Evolutionary conservation across 2,329 filamentous ascomycete species (phyloP).

Genomic region (Cryphonectria carpinicola): DNA sequence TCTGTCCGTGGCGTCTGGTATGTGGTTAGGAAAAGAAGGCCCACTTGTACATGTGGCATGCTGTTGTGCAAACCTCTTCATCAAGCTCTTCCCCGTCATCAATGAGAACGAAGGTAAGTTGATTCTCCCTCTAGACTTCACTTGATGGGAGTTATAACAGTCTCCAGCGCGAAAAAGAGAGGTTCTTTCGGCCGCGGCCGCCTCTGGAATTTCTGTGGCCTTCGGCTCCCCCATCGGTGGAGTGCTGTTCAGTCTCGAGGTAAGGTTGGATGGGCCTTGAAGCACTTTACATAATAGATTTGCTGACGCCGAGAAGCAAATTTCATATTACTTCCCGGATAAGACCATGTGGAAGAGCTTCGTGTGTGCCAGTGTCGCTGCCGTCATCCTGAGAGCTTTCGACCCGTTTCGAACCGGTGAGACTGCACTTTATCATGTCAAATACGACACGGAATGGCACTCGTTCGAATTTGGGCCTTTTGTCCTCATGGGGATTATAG

Average conservation of each 20-base stretch:
- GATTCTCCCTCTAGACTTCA: not conserved
- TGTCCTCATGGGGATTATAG: slow-evolving; percentile 80
- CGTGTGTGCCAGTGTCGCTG: slow-evolving; percentile 98
- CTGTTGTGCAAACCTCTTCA: slow-evolving; percentile 92
- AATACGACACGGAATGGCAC: slow-evolving; percentile 90
- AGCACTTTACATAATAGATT: not conserved
- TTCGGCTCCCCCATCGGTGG: slow-evolving; percentile 94
- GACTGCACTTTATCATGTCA: slow-evolving; percentile 93
- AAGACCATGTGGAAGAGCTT: slow-evolving; percentile 99
- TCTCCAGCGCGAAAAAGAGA: slow-evolving; percentile 82
- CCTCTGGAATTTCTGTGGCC: slow-evolving; percentile 89
- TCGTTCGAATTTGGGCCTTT: slow-evolving; percentile 93
- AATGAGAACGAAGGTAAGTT: slow-evolving; percentile 80
- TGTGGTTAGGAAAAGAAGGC: slow-evolving; percentile 97
- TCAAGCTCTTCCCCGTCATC: slow-evolving; percentile 82
- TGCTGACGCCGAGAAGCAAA: slow-evolving; percentile 58
- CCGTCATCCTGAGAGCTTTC: slow-evolving; percentile 87
- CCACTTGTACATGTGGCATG: slow-evolving; percentile 95
- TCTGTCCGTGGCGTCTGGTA: slow-evolving; percentile 86
- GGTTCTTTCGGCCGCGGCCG: slow-evolving; percentile 87
- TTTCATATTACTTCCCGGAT: slow-evolving; percentile 97
- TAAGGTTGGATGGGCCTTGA: slow-evolving; percentile 38
- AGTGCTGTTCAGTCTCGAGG: slow-evolving; percentile 93
- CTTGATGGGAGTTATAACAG: slow-evolving; percentile 32
- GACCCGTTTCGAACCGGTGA: slow-evolving; percentile 96